Evolutionary conservation across 768 basidiomycete genomes (phyloP), one percentile per base, ranked within the genome.

Genomic region (Dacryopinax primogenitus): DNA sequence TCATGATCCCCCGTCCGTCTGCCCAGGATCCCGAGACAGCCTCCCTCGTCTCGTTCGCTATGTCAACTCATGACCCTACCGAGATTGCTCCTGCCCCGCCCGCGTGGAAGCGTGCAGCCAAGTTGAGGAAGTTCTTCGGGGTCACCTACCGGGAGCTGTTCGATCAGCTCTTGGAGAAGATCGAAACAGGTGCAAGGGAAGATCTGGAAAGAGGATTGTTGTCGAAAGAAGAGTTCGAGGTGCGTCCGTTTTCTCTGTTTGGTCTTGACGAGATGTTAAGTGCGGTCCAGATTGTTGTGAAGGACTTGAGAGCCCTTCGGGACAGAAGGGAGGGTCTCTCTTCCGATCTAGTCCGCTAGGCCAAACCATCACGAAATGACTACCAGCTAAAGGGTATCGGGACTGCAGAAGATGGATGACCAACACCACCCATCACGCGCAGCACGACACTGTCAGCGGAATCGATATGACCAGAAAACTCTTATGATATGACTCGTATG

Each of bases 51-150:
- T 58, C 51, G 26, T 15, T 58, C 3, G 51, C 51, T 11, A 23
- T 21, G 4, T 58, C 51, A 11, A 15, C 51, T 23, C 23, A 23
- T 15, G 51, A 58, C 9, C 30, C 51, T 9, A 21, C 3, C 13
- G 26, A 28, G 23, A 30, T 30, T 7, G 13, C 51, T 3, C 26
- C 51, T 30, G 51, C 26, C 15, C 51, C 51, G 26, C 51, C 51
- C 3, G 51, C 51, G 6, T 58, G 51, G 51, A 58, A 58, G 51
- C 51, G 51, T 13, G 51, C 51, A 28, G 51, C 51, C 26, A 58
- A 58, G 51, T 30, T 58, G 51, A 58, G 51, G 30, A 58, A 58
- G 51, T 58, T 58, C 51, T 58, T 58, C 30, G 51, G 51, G 15
- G 51, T 58, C 26, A 58, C 26, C 51, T 58, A 58, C 32, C 26